Conservation (phyloP, 139 green algal genomes). For the Closterium sp. region DNA sequence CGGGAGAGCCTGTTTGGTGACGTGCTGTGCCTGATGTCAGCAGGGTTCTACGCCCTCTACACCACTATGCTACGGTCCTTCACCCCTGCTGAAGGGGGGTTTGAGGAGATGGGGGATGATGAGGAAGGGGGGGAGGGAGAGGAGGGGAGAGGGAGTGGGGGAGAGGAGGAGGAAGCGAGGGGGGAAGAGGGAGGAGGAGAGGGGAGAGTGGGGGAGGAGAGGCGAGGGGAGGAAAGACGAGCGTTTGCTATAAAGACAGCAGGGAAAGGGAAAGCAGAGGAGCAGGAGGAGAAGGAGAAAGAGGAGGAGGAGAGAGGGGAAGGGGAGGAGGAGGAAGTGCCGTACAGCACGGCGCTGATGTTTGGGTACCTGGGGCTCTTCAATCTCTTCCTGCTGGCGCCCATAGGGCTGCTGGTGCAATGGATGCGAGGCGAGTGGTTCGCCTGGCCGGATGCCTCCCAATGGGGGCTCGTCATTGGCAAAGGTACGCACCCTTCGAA, state of each 20-base stretch:
- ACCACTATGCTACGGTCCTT: slow-evolving; percentile 67
- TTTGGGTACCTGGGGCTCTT: slow-evolving; percentile 67
- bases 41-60: slow-evolving; percentile 81
- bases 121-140: neutral
- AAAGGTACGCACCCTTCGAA: slow-evolving; percentile 38
- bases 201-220: neutral
- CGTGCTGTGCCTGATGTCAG: slow-evolving; percentile 71
- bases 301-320: slow-evolving; percentile 29
- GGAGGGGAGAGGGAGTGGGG: neutral
- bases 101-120: slow-evolving; percentile 28
- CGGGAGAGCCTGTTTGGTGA: slow-evolving; percentile 63
- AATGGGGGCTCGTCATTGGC: slow-evolving; percentile 22
- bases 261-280: neutral
- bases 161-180: neutral
- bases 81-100: slow-evolving; percentile 13
- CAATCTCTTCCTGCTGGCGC: slow-evolving; percentile 56
- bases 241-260: too few species aligned
- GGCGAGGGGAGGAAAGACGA: slow-evolving; percentile 15
- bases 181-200: slow-evolving; percentile 5
- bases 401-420: slow-evolving; percentile 56
- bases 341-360: slow-evolving; percentile 41
- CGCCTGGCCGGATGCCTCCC: neutral
- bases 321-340: slow-evolving; percentile 32
- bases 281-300: slow-evolving; percentile 21
- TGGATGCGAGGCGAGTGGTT: neutral